phyloP scores from a whole-genome alignment of 257 asterid species.

The Prunella vulgaris region DNA sequence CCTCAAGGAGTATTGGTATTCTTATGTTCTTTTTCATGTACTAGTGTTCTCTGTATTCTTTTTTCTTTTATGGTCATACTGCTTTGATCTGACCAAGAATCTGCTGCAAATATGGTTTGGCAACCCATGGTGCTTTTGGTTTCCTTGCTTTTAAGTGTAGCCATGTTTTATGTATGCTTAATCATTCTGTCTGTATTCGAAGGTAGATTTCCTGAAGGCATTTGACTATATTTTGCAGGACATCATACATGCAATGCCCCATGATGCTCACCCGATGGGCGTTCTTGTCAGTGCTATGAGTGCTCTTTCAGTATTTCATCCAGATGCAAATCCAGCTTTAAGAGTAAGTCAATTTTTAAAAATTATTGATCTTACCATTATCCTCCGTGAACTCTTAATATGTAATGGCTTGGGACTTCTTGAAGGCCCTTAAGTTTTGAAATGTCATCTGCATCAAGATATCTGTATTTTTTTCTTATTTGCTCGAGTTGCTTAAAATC shows the following conservation, averaged over 20 bases:
- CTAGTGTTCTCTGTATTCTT: background rate
- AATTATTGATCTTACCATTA: background rate
- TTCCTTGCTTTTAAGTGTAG: background rate
- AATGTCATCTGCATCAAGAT: background rate
- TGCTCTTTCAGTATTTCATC: conserved; percentile 92
- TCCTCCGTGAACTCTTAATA: background rate
- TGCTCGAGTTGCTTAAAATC: background rate
- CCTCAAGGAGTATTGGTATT: conserved; percentile 50
- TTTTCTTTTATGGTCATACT: background rate
- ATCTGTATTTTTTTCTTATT: background rate
- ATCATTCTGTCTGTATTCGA: background rate
- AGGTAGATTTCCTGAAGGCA: conserved; percentile 24
- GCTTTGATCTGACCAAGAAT: background rate
- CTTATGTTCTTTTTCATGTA: background rate
- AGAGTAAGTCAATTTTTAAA: conserved; percentile 49
- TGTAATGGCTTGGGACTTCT: background rate
- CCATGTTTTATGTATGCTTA: background rate
- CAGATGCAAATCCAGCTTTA: conserved; percentile 98
- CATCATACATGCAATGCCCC: conserved; percentile 97
- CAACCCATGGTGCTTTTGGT: background rate
- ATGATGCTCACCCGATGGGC: conserved; percentile 99
- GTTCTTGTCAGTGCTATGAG: conserved; percentile 98
- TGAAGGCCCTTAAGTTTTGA: background rate
- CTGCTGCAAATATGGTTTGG: background rate
- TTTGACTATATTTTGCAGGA: conserved; percentile 61